Evolutionary conservation across 2,329 filamentous ascomycete species (phyloP).

Genomic region (Nectriaceae sp.): DNA sequence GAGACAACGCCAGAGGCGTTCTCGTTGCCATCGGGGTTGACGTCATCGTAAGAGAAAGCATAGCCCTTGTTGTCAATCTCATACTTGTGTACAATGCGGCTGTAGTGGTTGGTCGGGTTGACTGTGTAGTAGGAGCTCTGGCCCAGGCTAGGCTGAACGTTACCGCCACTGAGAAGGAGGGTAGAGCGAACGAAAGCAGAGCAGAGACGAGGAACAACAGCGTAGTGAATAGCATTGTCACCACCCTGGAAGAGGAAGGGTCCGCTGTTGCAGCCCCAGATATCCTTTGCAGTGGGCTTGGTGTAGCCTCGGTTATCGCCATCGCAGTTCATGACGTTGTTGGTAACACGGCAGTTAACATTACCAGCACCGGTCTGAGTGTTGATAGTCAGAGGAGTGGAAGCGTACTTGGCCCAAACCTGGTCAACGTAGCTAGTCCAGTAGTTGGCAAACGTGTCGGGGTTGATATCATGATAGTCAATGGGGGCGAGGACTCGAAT

Average conservation of each 20-base stretch:
- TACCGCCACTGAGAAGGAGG: constrained; percentile 47
- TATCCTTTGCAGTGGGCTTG: constrained; percentile 46
- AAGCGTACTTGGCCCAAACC: constrained; percentile 47
- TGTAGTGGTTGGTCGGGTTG: constrained; percentile 56
- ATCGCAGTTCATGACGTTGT: constrained; percentile 39
- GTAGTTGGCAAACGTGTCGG: constrained; percentile 41
- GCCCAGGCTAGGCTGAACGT: constrained; percentile 44
- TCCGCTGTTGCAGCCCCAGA: constrained; percentile 54
- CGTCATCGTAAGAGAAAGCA: constrained; percentile 69
- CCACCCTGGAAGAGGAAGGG: constrained; percentile 41
- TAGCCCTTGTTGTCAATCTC: constrained; percentile 64
- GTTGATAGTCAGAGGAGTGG: constrained; percentile 41
- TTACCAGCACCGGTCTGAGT: constrained; percentile 43
- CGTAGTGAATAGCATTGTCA: constrained; percentile 43
- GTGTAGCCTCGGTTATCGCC: constrained; percentile 45
- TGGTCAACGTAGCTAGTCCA: constrained; percentile 47
- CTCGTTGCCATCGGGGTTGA: constrained; percentile 56
- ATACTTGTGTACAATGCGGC: constrained; percentile 59
- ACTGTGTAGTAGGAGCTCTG: constrained; percentile 45
- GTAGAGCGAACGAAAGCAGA: constrained; percentile 53
- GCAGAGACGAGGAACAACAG: constrained; percentile 50
- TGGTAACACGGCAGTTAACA: constrained; percentile 41
- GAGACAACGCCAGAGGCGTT: constrained; percentile 47
- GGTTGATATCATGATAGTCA: constrained; percentile 39
- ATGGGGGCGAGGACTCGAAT: constrained; percentile 49